Evolutionary conservation across 352 stramenopile genomes (phyloP), one percentile per base, ranked within the genome.

Genomic region (Phytophthora cactorum): DNA sequence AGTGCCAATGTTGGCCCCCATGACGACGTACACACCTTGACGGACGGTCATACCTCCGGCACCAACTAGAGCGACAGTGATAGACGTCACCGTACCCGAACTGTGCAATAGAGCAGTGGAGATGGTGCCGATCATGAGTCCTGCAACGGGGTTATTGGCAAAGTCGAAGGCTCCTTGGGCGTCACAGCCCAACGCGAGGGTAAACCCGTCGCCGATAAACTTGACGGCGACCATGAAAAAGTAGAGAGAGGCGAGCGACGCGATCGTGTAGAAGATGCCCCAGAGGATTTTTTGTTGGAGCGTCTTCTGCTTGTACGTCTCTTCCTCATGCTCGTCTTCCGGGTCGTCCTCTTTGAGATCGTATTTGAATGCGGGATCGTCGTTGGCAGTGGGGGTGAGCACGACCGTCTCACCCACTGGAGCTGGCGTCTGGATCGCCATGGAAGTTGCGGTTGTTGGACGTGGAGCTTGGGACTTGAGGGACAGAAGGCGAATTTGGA

Each of bases 1-100:
- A 4, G 86, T 94, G 36, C 91, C 92, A 53, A 92, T 86, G 66
- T 97, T 97, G 46, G 91, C 90, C 15, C 90, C 91, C 86, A 97
- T 96, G 57, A 98, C 77, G 60, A 97, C 88, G 61, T 88, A 95
- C 41, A 96, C 93, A 22, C 74, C 90, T 62, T 89, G 75, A 11
- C 88, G 74, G 31, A 97, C 83, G 11, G 78, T 78, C 56, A 97
- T 77, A 9, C 78, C 75, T 6, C 70, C 70, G 3, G 87, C 68
- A 47, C 88, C 73, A 1, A 90, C 82, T 0, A 90, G 51, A 2
- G 81, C 78, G 38, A 92, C 82, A 4, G 81, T 81, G 63, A 94
- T 88, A 9, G 86, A 89, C 22, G 84, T 93, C 25, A 90, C 84
- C 0, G 86, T 93, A 3, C 75, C 73, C 15, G 79, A 91, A 36